These are phyloP conservation scores for Terfezia claveryi DNA, from an alignment of 495 filamentous ascomycete species.

Conservation along the genomic window DNA sequence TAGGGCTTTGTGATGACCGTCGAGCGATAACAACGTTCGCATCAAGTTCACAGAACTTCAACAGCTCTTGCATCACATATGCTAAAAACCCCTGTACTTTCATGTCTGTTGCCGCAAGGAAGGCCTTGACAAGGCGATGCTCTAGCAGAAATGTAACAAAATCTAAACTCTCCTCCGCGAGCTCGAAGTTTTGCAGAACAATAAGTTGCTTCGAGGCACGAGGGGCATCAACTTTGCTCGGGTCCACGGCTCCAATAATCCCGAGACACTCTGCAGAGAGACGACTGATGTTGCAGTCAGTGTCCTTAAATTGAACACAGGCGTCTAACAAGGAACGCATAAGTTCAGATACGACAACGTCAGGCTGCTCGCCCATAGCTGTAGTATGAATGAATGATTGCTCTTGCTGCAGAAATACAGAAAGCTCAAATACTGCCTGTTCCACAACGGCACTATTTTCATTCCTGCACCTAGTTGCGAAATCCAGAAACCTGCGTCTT, in stretches of 20 bases:
- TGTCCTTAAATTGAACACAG: slow-evolving; percentile 51
- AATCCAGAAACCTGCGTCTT: slow-evolving; percentile 41
- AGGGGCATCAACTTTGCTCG: slow-evolving; percentile 63
- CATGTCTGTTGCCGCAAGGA: slow-evolving; percentile 68
- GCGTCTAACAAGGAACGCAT: slow-evolving; percentile 63
- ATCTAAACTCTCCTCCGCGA: slow-evolving; percentile 55
- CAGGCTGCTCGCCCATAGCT: slow-evolving; percentile 67
- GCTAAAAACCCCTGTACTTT: slow-evolving; percentile 74
- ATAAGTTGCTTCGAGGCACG: slow-evolving; percentile 60
- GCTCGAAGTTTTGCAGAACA: slow-evolving; percentile 49
- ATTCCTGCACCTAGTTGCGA: slow-evolving; percentile 48
- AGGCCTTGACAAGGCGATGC: slow-evolving; percentile 71
- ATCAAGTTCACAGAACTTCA: slow-evolving; percentile 50
- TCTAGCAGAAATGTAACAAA: slow-evolving; percentile 73
- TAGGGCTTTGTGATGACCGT: background rate
- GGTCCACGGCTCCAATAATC: slow-evolving; percentile 72
- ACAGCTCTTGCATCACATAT: slow-evolving; percentile 79
- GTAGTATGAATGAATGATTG: slow-evolving; percentile 64
- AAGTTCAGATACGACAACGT: slow-evolving; percentile 46
- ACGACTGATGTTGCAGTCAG: slow-evolving; percentile 38
- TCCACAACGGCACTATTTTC: slow-evolving; percentile 69
- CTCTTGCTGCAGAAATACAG: slow-evolving; percentile 44
- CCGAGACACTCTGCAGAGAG: slow-evolving; percentile 63
- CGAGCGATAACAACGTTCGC: slow-evolving; percentile 23
- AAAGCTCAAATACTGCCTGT: slow-evolving; percentile 55